Conservation (phyloP, 1,284 basidiomycete genomes). For the Sporisorium graminicola region DNA sequence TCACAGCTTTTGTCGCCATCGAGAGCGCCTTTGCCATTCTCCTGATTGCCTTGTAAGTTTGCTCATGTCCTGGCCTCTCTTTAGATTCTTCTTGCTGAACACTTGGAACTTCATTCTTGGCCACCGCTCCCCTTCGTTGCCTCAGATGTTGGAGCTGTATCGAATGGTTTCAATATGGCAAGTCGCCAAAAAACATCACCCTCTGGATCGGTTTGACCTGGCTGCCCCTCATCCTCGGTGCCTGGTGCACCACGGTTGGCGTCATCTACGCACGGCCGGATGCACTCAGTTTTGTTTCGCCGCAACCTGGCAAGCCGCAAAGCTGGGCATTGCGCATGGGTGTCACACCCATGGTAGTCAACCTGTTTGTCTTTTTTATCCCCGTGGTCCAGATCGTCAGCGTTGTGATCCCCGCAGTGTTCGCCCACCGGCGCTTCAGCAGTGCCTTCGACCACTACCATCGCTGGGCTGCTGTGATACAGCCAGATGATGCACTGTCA, state of each 20-base stretch:
- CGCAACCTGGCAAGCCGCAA: conserved; percentile 29
- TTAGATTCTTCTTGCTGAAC: neutral
- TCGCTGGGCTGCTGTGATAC: conserved; percentile 16
- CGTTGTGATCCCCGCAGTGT: conserved; percentile 29
- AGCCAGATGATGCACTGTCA: conserved; percentile 8
- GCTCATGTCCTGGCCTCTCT: neutral
- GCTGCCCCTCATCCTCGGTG: conserved; percentile 38
- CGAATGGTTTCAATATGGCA: conserved; percentile 25
- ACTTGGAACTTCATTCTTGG: neutral
- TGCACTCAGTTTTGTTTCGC: conserved; percentile 36
- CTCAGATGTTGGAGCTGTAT: conserved; percentile 33
- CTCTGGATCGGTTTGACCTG: conserved; percentile 38
- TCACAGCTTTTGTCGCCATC: conserved; percentile 29
- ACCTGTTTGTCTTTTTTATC: conserved; percentile 23
- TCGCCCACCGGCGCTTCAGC: conserved; percentile 21
- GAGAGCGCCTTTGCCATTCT: conserved; percentile 30
- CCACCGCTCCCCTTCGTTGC: neutral
- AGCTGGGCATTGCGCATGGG: conserved; percentile 28
- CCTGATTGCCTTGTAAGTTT: conserved; percentile 38
- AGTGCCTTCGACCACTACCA: conserved; percentile 17
- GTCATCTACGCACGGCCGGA: conserved; percentile 37
- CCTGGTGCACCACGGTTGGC: conserved; percentile 33
- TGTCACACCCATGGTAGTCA: conserved; percentile 33
- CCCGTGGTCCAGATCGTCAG: conserved; percentile 27
- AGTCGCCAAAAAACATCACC: conserved; percentile 29